Conservation (phyloP, 1,139 yeast genomes). For the Yueomyces sp. region DNA sequence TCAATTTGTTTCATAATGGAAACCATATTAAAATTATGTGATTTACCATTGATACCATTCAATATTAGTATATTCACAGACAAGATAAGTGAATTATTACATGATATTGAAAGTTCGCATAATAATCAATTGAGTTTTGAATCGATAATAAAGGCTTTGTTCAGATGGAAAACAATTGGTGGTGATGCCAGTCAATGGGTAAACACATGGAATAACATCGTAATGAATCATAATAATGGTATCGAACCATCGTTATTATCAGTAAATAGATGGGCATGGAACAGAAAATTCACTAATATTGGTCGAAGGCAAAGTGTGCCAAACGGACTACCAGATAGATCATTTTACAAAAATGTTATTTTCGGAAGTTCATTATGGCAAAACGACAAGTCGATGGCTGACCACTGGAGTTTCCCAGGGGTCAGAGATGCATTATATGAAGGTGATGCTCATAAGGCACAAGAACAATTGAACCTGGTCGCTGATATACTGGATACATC, state of each 20-base stretch:
- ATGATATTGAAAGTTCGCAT: conserved; percentile 38
- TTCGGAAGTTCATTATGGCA: conserved; percentile 57
- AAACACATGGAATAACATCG: conserved; percentile 22
- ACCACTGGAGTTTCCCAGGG: conserved; percentile 62
- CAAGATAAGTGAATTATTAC: conserved; percentile 31
- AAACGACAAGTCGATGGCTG: conserved; percentile 21
- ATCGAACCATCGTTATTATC: conserved; percentile 65
- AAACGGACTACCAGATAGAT: conserved; percentile 39
- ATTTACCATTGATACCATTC: conserved; percentile 67
- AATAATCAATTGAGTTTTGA: conserved; percentile 17
- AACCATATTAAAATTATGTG: conserved; percentile 45
- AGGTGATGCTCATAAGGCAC: conserved; percentile 43
- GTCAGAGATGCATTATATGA: conserved; percentile 44
- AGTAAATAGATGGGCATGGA: conserved; percentile 72
- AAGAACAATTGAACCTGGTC: conserved; percentile 38
- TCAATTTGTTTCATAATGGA: conserved; percentile 47
- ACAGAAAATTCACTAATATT: conserved; percentile 47
- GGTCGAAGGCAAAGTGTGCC: conserved; percentile 43
- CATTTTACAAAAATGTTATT: conserved; percentile 57
- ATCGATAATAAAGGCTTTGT: conserved; percentile 19
- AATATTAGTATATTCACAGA: conserved; percentile 40
- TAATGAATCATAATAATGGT: conserved; percentile 26
- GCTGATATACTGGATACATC: conserved; percentile 28
- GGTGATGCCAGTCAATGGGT: conserved; percentile 28
- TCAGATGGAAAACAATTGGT: conserved; percentile 28